Conservation (phyloP, 2,329 filamentous ascomycete species). For the Tolypocladium cylindrosporum region DNA sequence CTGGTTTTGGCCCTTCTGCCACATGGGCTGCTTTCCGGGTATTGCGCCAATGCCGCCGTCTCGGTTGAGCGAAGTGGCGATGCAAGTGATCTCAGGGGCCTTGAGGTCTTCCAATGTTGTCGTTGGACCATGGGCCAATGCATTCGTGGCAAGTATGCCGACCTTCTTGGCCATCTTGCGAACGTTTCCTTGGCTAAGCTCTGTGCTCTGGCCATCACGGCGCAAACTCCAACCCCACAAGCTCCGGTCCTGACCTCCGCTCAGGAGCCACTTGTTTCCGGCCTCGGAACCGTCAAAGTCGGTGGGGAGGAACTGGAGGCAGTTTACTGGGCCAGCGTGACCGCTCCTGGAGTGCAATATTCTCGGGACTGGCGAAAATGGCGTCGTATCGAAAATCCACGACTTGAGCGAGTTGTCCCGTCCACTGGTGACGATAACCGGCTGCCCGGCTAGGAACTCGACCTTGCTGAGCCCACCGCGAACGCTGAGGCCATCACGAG, state of each 20-base stretch:
- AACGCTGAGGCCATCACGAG: conserved; percentile 40
- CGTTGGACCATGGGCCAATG: conserved; percentile 48
- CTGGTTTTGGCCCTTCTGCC: conserved; percentile 65
- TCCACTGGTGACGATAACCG: conserved; percentile 81
- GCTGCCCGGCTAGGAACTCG: conserved; percentile 83
- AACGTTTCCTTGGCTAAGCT: conserved; percentile 84
- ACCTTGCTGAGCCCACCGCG: conserved; percentile 75
- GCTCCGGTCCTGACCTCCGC: conserved; percentile 79
- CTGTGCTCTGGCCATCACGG: conserved; percentile 85
- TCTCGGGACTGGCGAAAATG: conserved; percentile 78
- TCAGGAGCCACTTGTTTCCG: conserved; percentile 88
- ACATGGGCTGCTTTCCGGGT: conserved; percentile 67
- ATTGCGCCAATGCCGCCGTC: conserved; percentile 88
- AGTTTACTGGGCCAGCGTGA: conserved; percentile 77
- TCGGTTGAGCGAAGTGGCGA: conserved; percentile 84
- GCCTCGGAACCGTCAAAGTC: conserved; percentile 84
- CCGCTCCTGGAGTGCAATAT: conserved; percentile 80
- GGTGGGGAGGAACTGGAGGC: conserved; percentile 74
- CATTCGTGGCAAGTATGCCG: conserved; percentile 54
- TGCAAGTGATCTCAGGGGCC: conserved; percentile 82
- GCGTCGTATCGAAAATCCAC: conserved; percentile 92
- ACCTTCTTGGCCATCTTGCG: conserved; percentile 83
- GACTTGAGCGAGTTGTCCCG: conserved; percentile 89
- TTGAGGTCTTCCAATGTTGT: conserved; percentile 67
- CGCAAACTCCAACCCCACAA: conserved; percentile 95